Percentiles rank a stretch among this genome's conserved stretches.
These are phyloP conservation scores for Rhodotorula diobovata DNA, from an alignment of 768 basidiomycete species.

Conservation along the genomic window DNA sequence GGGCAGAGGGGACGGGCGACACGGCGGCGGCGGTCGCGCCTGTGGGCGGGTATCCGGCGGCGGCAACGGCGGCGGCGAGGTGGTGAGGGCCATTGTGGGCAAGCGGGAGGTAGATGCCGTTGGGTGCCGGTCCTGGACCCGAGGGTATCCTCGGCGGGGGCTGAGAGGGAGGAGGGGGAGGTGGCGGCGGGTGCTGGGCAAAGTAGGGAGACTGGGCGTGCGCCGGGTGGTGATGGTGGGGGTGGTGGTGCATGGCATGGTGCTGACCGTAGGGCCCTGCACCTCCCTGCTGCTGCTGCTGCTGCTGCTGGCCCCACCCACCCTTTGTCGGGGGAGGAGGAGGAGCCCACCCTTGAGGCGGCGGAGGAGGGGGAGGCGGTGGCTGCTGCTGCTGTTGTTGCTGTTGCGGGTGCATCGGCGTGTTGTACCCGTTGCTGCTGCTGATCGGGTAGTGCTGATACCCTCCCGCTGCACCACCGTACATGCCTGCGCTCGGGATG, in stretches of 20 bases:
- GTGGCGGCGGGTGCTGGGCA: neutral
- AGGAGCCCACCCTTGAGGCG: neutral
- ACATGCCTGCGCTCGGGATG: neutral
- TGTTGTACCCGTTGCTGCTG: neutral
- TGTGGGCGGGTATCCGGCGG: neutral
- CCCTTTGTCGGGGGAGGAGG: too few species aligned
- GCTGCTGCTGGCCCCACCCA: neutral
- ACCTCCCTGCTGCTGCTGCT: neutral
- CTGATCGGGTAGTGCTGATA: neutral
- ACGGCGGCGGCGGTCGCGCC: neutral
- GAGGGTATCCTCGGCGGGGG: neutral
- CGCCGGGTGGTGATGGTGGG: neutral
- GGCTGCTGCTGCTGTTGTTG: neutral
- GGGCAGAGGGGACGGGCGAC: neutral
- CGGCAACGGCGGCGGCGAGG: neutral
- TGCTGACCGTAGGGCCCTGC: neutral
- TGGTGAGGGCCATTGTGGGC: constrained; percentile 16
- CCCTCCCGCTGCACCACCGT: neutral
- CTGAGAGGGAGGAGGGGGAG: neutral
- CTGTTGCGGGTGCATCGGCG: neutral
- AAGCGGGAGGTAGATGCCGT: constrained; percentile 25
- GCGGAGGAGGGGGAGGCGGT: neutral
- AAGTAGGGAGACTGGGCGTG: neutral
- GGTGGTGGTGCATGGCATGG: neutral
- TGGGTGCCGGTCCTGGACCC: neutral